These are phyloP conservation scores for Biscogniauxia sp. DNA, from an alignment of 2,329 filamentous ascomycete species.

Conservation along the genomic window DNA sequence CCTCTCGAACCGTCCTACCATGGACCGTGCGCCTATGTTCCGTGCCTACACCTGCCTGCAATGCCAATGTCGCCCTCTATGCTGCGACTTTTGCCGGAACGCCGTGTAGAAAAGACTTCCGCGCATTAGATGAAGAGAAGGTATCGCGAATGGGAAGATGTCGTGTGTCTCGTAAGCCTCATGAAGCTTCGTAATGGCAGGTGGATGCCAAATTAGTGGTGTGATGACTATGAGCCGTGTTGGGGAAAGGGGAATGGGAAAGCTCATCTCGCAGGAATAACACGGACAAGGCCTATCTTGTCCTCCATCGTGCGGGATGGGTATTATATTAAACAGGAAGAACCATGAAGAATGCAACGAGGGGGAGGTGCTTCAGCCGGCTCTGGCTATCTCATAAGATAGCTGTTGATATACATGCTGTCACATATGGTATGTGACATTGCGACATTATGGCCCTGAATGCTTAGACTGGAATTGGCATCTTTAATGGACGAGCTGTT, in stretches of 20 bases:
- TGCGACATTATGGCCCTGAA: slow-evolving; percentile 6
- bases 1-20: slow-evolving; percentile 14
- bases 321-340: background rate
- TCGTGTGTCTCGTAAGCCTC: slow-evolving; percentile 29
- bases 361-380: background rate
- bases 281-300: background rate
- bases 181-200: slow-evolving; percentile 29
- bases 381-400: background rate
- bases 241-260: slow-evolving; percentile 5
- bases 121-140: slow-evolving; percentile 9
- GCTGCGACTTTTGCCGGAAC: slow-evolving; percentile 22
- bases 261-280: slow-evolving; percentile 1
- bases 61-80: slow-evolving; percentile 18
- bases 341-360: background rate
- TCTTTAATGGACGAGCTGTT: slow-evolving; percentile 18
- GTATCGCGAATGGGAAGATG: slow-evolving; percentile 16
- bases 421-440: background rate
- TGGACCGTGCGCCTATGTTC: slow-evolving; percentile 23
- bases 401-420: background rate
- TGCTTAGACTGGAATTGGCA: slow-evolving; percentile 27
- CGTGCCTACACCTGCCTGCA: slow-evolving; percentile 17
- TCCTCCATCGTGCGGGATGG: background rate
- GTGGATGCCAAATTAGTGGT: slow-evolving; percentile 24
- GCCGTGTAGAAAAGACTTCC: slow-evolving; percentile 20
- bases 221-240: slow-evolving; percentile 18